Percentiles rank a stretch among this genome's conserved stretches.
phyloP scores from a whole-genome alignment of 805 yeast species.

The Cyberlindnera maritima region DNA sequence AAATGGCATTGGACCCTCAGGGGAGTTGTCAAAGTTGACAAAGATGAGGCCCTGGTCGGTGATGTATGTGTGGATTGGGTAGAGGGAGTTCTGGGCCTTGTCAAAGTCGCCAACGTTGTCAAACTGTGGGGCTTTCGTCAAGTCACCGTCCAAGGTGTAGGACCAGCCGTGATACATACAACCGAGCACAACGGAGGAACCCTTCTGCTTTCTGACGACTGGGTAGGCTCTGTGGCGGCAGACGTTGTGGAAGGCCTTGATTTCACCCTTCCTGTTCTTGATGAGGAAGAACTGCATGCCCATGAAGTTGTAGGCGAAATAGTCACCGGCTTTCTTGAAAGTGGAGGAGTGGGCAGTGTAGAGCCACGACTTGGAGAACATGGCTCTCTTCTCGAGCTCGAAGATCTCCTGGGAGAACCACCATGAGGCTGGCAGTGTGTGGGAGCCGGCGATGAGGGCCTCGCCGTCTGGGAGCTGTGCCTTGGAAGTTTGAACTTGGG shows the following conservation, averaged over 20 bases:
- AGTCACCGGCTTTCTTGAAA: conserved; percentile 57
- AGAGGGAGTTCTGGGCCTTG: conserved; percentile 53
- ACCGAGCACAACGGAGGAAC: conserved; percentile 55
- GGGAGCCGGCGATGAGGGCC: conserved; percentile 34
- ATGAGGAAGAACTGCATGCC: conserved; percentile 57
- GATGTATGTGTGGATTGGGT: conserved; percentile 50
- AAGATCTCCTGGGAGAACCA: conserved; percentile 59
- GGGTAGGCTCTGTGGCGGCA: conserved; percentile 68
- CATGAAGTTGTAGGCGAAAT: conserved; percentile 45
- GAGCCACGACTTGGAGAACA: conserved; percentile 56
- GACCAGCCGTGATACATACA: conserved; percentile 69
- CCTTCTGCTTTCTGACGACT: conserved; percentile 54
- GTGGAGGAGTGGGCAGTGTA: conserved; percentile 51
- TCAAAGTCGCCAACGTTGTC: conserved; percentile 57
- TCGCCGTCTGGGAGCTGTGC: conserved; percentile 28
- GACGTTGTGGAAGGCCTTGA: conserved; percentile 61
- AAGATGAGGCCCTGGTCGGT: conserved; percentile 57
- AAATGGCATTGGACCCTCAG: conserved; percentile 40
- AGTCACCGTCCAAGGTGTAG: conserved; percentile 56
- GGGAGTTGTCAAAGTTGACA: conserved; percentile 48
- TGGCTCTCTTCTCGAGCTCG: conserved; percentile 56
- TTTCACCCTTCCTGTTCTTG: conserved; percentile 47
- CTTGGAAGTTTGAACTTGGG: conserved; percentile 26
- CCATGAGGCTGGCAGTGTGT: conserved; percentile 66
- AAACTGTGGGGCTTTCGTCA: conserved; percentile 62